Conservation (phyloP, 2,329 filamentous ascomycete species). For the Phyllachora maydis region DNA sequence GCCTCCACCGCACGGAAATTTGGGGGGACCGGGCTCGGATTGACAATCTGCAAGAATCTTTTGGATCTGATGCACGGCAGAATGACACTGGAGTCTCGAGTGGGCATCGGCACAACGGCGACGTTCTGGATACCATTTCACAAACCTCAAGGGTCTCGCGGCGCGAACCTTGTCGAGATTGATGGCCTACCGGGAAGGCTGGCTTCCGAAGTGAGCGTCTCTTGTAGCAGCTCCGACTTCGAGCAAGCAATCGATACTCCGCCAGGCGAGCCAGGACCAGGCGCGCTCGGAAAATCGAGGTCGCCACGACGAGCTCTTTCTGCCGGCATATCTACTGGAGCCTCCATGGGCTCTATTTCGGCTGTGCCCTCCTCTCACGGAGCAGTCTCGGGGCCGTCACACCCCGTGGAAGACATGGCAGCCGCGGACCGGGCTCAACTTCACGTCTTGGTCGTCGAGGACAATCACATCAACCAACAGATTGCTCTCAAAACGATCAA, state of each 20-base stretch:
- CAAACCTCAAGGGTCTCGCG: constrained; percentile 46
- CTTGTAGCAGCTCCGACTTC: constrained; percentile 45
- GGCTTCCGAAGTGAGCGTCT: constrained; percentile 41
- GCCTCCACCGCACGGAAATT: constrained; percentile 62
- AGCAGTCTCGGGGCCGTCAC: no score
- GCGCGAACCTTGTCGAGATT: constrained; percentile 32
- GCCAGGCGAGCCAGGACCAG: constrained; percentile 10
- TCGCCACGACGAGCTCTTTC: constrained; percentile 10
- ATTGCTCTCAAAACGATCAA: constrained; percentile 49
- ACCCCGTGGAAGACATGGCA: constrained; percentile 25
- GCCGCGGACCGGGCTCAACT: constrained; percentile 37
- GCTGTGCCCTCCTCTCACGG: no score
- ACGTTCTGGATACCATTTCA: constrained; percentile 62
- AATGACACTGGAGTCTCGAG: constrained; percentile 48
- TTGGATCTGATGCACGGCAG: constrained; percentile 60
- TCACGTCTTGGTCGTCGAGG: constrained; percentile 61
- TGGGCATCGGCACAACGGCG: constrained; percentile 51
- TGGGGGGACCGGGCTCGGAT: constrained; percentile 55
- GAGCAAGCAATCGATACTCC: constrained; percentile 24
- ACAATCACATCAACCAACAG: constrained; percentile 29
- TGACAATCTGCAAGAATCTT: constrained; percentile 67
- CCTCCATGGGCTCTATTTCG: no score
- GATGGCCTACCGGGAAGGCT: constrained; percentile 46
- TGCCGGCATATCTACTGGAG: no score
- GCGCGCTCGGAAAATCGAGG: constrained; percentile 8